Evolutionary conservation across 306 rosid species (phyloP).

Genomic region (Hippophae tibetana): DNA sequence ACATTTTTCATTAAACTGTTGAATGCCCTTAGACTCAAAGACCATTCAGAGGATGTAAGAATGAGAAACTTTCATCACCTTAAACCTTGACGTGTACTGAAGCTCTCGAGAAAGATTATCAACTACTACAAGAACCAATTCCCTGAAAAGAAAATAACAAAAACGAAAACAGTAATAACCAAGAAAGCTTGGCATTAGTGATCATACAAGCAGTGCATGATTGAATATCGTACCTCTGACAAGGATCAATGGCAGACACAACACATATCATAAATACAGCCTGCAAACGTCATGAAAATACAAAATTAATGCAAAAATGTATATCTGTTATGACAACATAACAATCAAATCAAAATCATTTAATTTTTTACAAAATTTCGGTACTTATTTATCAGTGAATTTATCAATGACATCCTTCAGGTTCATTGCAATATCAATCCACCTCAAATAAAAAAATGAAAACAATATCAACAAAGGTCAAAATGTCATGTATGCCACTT

Average conservation of each 20-base stretch:
- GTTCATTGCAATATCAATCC: too few species aligned
- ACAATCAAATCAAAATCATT: not conserved
- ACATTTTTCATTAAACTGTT: not conserved
- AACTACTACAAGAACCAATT: constrained; percentile 46
- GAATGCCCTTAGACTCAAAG: not conserved
- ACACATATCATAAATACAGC: constrained; percentile 87
- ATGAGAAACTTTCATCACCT: constrained; percentile 38
- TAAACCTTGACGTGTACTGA: constrained; percentile 51
- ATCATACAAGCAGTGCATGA: constrained; percentile 10
- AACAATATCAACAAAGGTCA: too few species aligned
- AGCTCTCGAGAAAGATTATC: constrained; percentile 70
- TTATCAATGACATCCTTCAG: too few species aligned
- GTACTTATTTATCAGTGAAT: too few species aligned
- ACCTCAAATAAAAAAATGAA: too few species aligned
- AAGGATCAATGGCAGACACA: constrained; percentile 74
- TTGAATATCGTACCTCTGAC: constrained; percentile 53
- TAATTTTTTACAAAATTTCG: too few species aligned
- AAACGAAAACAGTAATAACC: not conserved
- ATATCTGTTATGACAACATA: constrained; percentile 6
- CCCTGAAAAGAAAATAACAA: constrained; percentile 34
- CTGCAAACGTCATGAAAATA: constrained; percentile 36
- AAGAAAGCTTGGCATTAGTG: constrained; percentile 12
- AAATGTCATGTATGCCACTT: too few species aligned
- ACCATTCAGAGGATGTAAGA: constrained; percentile 8
- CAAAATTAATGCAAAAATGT: constrained; percentile 12